Conservation (phyloP, 2,329 filamentous ascomycete species). For the Ceratocystis harringtonii region DNA sequence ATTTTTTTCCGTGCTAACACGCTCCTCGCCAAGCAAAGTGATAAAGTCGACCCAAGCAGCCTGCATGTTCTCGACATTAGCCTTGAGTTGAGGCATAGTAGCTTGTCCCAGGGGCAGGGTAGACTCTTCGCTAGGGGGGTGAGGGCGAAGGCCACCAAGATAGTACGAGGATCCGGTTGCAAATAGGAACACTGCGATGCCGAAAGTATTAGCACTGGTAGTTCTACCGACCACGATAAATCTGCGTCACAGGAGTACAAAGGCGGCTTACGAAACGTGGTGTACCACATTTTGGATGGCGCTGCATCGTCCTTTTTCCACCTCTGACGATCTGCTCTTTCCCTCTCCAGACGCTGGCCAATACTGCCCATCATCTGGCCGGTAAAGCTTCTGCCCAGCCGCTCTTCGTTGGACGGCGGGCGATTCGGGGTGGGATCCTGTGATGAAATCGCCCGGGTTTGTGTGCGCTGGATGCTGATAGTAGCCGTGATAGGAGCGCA, state of each 20-base stretch:
- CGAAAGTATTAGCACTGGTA: neutral
- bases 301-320: slow-evolving; percentile 29
- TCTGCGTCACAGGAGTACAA: neutral
- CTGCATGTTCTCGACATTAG: slow-evolving; percentile 47
- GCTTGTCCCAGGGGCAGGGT: slow-evolving; percentile 43
- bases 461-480: neutral
- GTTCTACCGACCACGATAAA: no score
- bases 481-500: neutral
- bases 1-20: slow-evolving; percentile 44
- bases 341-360: slow-evolving; percentile 37
- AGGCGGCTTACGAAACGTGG: slow-evolving; percentile 36
- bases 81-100: slow-evolving; percentile 40
- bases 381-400: slow-evolving; percentile 33
- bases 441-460: slow-evolving; percentile 3
- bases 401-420: slow-evolving; percentile 25
- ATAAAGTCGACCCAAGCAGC: slow-evolving; percentile 56
- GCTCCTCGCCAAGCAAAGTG: slow-evolving; percentile 46
- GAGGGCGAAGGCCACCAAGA: slow-evolving; percentile 41
- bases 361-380: slow-evolving; percentile 47
- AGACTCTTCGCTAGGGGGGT: slow-evolving; percentile 36
- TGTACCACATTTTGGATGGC: slow-evolving; percentile 33
- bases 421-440: slow-evolving; percentile 12
- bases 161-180: slow-evolving; percentile 41
- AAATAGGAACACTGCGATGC: slow-evolving; percentile 34
- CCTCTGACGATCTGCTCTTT: slow-evolving; percentile 38